phyloP scores from a whole-genome alignment of 768 basidiomycete species.

The Lactarius psammicola region DNA sequence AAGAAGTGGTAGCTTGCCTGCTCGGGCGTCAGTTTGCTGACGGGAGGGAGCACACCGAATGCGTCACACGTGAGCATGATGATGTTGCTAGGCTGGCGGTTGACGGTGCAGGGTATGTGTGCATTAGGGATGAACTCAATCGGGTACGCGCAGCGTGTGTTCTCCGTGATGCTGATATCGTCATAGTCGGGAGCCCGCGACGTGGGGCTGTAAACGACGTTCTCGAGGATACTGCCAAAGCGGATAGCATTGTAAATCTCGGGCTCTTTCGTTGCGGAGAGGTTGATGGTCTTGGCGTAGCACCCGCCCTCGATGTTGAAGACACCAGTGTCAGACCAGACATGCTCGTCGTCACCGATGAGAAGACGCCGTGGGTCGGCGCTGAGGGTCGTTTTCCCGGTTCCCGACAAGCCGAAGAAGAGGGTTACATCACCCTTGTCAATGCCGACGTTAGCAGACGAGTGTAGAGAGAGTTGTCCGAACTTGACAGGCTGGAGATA shows the following conservation, averaged over 20 bases:
- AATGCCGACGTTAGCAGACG: slow-evolving; percentile 93
- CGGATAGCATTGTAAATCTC: slow-evolving; percentile 95
- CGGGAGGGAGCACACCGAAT: slow-evolving; percentile 96
- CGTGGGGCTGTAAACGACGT: slow-evolving; percentile 91
- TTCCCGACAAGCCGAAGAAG: slow-evolving; percentile 98
- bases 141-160: slow-evolving; percentile 98
- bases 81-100: slow-evolving; percentile 88
- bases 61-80: slow-evolving; percentile 98
- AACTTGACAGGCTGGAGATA: slow-evolving; percentile 99
- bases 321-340: slow-evolving; percentile 98
- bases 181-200: slow-evolving; percentile 90
- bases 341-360: slow-evolving; percentile 99
- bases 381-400: slow-evolving; percentile 97
- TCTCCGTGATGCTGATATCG: slow-evolving; percentile 95
- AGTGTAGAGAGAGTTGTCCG: slow-evolving; percentile 95
- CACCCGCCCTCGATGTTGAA: slow-evolving; percentile 99
- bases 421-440: slow-evolving; percentile 90
- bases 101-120: slow-evolving; percentile 85
- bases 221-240: slow-evolving; percentile 97
- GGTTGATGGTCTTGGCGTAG: slow-evolving; percentile 97
- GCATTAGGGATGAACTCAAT: slow-evolving; percentile 98
- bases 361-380: slow-evolving; percentile 92
- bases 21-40: slow-evolving; percentile 86
- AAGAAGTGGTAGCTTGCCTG: slow-evolving; percentile 98
- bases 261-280: slow-evolving; percentile 95